Conservation (phyloP, 2,329 filamentous ascomycete genomes). For the Aureobasidium sp. region DNA sequence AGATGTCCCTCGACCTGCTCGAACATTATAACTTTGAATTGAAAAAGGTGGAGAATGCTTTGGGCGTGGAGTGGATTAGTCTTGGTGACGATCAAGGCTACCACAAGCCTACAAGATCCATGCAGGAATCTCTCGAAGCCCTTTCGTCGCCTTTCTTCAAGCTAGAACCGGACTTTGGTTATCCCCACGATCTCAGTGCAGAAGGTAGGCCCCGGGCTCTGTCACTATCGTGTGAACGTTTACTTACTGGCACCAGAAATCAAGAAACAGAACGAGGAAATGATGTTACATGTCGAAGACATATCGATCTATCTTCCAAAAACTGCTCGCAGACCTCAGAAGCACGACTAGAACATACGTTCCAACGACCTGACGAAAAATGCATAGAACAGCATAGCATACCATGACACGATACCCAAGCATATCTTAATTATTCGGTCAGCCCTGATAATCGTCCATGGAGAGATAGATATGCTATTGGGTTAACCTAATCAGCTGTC, state of each 20-base stretch:
- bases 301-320: neutral
- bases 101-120: constrained; percentile 20
- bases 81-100: constrained; percentile 21
- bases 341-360: neutral
- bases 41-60: constrained; percentile 25
- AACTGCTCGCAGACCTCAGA: neutral
- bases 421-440: neutral
- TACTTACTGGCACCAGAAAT: neutral
- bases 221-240: neutral
- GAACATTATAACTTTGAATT: constrained; percentile 27
- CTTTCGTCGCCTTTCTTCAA: constrained; percentile 23
- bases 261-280: neutral
- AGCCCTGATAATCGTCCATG: neutral
- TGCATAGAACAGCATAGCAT: neutral
- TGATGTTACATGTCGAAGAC: neutral
- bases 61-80: constrained; percentile 27
- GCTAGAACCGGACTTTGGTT: constrained; percentile 25
- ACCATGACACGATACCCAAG: constrained; percentile 7
- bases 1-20: constrained; percentile 23
- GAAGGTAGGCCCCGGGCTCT: neutral
- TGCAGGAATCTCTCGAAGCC: constrained; percentile 25
- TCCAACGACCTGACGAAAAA: neutral
- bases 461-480: neutral
- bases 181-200: constrained; percentile 21
- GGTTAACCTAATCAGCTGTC: neutral